Evolutionary conservation across 2,329 filamentous ascomycete species (phyloP).

Genomic region (Epichloe hybrida): DNA sequence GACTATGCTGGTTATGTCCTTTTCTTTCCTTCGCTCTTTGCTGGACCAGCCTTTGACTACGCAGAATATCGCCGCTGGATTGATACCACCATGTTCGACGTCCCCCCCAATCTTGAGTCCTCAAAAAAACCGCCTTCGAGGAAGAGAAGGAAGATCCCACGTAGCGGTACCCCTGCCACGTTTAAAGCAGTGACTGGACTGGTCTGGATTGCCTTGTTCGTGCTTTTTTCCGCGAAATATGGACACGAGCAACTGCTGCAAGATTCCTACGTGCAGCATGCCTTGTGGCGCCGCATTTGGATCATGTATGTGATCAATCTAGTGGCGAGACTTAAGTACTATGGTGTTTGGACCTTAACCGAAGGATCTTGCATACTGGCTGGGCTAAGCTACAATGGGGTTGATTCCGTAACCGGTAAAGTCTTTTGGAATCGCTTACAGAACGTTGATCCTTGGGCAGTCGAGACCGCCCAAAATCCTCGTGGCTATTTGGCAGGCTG

Average conservation of each 20-base stretch:
- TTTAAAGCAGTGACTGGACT: constrained; percentile 63
- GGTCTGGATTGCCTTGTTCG: constrained; percentile 65
- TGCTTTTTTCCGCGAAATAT: constrained; percentile 59
- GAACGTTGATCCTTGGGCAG: constrained; percentile 74
- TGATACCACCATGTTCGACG: constrained; percentile 85
- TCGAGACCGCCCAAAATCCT: constrained; percentile 89
- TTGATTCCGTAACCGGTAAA: constrained; percentile 73
- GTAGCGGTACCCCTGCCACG: constrained; percentile 73
- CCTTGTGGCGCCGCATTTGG: constrained; percentile 60
- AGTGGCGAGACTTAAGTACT: constrained; percentile 80
- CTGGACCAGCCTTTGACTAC: constrained; percentile 87
- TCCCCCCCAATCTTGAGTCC: constrained; percentile 68
- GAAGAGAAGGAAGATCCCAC: constrained; percentile 83
- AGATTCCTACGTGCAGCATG: constrained; percentile 52
- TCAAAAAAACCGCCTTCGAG: constrained; percentile 73
- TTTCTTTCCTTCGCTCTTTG: constrained; percentile 87
- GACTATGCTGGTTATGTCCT: constrained; percentile 85
- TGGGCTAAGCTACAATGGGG: constrained; percentile 85
- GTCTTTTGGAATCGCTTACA: constrained; percentile 78
- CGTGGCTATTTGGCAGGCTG: constrained; percentile 80
- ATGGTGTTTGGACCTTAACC: constrained; percentile 86
- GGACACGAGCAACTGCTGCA: constrained; percentile 48
- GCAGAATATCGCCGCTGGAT: constrained; percentile 87
- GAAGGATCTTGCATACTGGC: constrained; percentile 91
- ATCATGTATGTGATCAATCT: constrained; percentile 74